Evolutionary conservation across 2,329 filamentous ascomycete species (phyloP).

Genomic region (Claviceps sp.): DNA sequence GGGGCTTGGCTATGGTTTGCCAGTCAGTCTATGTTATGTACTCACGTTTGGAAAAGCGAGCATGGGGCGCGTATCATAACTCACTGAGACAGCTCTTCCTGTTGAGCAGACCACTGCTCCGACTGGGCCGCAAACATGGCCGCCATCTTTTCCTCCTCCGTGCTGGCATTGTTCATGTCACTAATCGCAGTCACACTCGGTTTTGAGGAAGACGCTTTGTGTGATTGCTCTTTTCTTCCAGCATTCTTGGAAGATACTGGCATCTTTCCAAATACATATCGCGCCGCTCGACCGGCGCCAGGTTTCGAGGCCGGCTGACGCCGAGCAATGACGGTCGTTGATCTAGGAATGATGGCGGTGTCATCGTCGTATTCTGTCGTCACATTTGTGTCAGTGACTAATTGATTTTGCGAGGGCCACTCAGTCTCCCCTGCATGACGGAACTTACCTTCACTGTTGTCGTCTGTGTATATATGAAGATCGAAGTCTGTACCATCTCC

Average conservation of each 20-base stretch:
- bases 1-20: slow-evolving; percentile 40
- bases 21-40: slow-evolving; percentile 17
- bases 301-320: slow-evolving; percentile 72
- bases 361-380: slow-evolving; percentile 85
- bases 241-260: slow-evolving; percentile 76
- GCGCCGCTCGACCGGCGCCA: slow-evolving; percentile 78
- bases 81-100: slow-evolving; percentile 81
- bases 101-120: slow-evolving; percentile 84
- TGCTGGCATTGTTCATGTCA: slow-evolving; percentile 66
- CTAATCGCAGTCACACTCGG: slow-evolving; percentile 42
- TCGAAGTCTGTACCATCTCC: slow-evolving; percentile 96
- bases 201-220: slow-evolving; percentile 44
- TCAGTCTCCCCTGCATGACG: not conserved
- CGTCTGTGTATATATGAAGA: slow-evolving; percentile 84
- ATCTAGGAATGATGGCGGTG: slow-evolving; percentile 90
- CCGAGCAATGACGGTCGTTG: slow-evolving; percentile 82
- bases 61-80: slow-evolving; percentile 14
- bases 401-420: not conserved
- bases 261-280: slow-evolving; percentile 95
- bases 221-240: slow-evolving; percentile 48
- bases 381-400: slow-evolving; percentile 14
- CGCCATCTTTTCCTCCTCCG: slow-evolving; percentile 85
- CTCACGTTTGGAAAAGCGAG: not conserved
- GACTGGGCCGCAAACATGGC: slow-evolving; percentile 85
- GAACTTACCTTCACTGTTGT: slow-evolving; percentile 71